Evolutionary conservation across 805 yeast genomes (phyloP).

Genomic region (Cyberlindnera galapagoensis): DNA sequence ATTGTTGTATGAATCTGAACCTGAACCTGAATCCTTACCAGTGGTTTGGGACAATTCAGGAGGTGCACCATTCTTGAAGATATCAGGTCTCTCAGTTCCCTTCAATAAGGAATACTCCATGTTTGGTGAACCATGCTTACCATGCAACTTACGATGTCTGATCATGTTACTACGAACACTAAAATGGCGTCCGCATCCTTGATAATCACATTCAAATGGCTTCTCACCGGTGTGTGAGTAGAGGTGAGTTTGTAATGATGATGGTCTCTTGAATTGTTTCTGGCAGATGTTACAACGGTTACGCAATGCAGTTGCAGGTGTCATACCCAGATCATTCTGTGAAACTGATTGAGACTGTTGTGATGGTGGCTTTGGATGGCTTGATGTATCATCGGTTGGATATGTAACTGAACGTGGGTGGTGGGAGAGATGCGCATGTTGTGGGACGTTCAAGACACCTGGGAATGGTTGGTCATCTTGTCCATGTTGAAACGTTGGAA

Average conservation of each 20-base stretch:
- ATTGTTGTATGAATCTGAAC: too few species aligned
- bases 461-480: constrained; percentile 21
- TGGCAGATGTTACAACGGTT: constrained; percentile 53
- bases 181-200: constrained; percentile 61
- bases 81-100: too few species aligned
- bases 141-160: constrained; percentile 68
- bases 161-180: constrained; percentile 77
- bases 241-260: constrained; percentile 72
- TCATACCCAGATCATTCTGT: constrained; percentile 28
- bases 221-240: constrained; percentile 81
- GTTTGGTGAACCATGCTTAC: too few species aligned
- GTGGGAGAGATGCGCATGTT: constrained; percentile 4
- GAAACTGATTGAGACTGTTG: constrained; percentile 3
- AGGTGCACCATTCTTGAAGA: too few species aligned
- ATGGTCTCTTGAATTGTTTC: constrained; percentile 76
- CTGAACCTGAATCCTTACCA: too few species aligned
- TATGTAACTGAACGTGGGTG: constrained; percentile 17
- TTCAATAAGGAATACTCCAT: too few species aligned
- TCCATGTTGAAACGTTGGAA: not conserved
- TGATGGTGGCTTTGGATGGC: constrained; percentile 7
- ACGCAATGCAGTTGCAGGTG: constrained; percentile 37
- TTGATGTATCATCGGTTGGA: constrained; percentile 15
- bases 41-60: too few species aligned
- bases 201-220: constrained; percentile 60
- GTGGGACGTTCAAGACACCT: constrained; percentile 16